A percentile compares a stretch with the other conserved stretches of the same genome.
phyloP scores from a whole-genome alignment of 106 monocot species.

The Triglochin maritima region DNA sequence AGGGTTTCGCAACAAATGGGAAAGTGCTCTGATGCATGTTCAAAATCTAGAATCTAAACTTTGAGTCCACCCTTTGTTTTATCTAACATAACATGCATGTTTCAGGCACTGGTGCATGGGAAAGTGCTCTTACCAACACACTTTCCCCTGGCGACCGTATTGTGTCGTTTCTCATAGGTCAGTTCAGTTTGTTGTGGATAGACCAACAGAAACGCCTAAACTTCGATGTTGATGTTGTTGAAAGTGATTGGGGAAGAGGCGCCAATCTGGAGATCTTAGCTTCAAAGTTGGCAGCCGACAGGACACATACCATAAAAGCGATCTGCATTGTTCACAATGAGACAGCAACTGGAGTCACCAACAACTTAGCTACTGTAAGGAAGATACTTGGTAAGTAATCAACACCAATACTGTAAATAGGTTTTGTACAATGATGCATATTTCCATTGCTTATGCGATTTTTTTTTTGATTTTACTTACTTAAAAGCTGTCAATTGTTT shows the following conservation, averaged over 20 bases:
- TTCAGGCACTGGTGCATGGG: conserved; percentile 91
- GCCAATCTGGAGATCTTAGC: conserved; percentile 66
- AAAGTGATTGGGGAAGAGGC: conserved; percentile 87
- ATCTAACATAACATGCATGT: neutral
- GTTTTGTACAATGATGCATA: too few relatives aligned
- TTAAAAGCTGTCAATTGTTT: neutral
- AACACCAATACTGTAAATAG: neutral
- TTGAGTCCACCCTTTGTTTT: neutral
- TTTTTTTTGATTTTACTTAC: neutral
- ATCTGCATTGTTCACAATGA: conserved; percentile 93
- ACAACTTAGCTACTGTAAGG: conserved; percentile 59
- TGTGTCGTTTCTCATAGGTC: conserved; percentile 74
- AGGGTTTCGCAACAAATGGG: too few relatives aligned
- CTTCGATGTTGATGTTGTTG: conserved; percentile 85
- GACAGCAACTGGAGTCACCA: conserved; percentile 93
- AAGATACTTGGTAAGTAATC: conserved; percentile 58
- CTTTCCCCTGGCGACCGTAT: conserved; percentile 79
- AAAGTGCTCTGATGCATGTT: neutral
- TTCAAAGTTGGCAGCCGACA: conserved; percentile 51
- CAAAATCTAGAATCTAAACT: neutral
- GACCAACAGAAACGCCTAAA: conserved; percentile 90
- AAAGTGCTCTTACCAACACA: conserved; percentile 92
- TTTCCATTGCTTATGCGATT: too few relatives aligned
- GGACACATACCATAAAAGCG: conserved; percentile 60
- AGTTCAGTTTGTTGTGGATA: conserved; percentile 90